Evolutionary conservation across 2,329 filamentous ascomycete species (phyloP).

Genomic region (Cadophora malorum): DNA sequence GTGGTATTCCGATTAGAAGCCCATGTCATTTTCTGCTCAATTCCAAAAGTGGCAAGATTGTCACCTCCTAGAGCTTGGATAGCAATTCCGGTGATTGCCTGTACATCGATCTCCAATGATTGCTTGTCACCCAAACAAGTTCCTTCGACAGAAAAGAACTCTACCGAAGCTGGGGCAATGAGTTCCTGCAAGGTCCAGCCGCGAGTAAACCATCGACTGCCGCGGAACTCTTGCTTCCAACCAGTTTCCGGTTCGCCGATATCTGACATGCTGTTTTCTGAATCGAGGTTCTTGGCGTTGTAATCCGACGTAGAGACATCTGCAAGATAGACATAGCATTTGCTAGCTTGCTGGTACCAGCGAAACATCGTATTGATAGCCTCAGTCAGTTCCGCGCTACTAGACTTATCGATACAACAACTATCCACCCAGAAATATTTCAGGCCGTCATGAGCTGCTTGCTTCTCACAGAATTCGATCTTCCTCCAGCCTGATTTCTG

Average conservation of each 20-base stretch:
- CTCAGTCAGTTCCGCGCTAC: background rate
- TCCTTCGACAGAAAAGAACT: background rate
- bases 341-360: background rate
- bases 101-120: background rate
- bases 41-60: background rate
- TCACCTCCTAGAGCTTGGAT: background rate
- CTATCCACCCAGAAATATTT: background rate
- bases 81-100: background rate
- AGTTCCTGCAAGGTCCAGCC: background rate
- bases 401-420: background rate
- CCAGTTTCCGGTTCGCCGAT: too few species aligned
- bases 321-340: background rate
- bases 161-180: background rate
- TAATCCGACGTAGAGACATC: background rate
- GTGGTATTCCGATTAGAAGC: background rate
- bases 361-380: slow-evolving; percentile 7
- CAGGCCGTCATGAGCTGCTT: background rate
- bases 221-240: background rate
- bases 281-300: background rate
- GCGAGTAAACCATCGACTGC: background rate
- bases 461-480: background rate
- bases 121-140: background rate
- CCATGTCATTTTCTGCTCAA: background rate
- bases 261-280: background rate
- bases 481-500: background rate